Conservation (phyloP, 1,284 basidiomycete species). For the Volvariella volvacea region DNA sequence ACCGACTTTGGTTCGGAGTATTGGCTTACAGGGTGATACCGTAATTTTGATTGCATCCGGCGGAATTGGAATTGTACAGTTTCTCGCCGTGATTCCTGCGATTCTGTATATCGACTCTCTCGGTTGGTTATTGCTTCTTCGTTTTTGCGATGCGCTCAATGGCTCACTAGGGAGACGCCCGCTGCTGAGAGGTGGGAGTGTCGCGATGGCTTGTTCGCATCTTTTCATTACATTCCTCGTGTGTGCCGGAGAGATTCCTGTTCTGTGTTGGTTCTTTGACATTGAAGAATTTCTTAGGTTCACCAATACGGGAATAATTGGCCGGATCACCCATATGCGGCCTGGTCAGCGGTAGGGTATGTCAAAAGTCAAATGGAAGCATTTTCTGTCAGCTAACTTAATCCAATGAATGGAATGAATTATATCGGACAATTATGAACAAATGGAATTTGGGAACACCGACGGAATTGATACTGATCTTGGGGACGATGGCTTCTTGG, state of each 20-base stretch:
- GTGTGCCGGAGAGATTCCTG: slow-evolving; percentile 27
- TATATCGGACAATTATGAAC: too few species aligned
- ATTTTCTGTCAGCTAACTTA: too few species aligned
- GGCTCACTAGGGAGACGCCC: slow-evolving; percentile 48
- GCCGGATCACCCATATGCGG: slow-evolving; percentile 47
- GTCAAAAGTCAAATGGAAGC: slow-evolving; percentile 14
- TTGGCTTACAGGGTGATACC: slow-evolving; percentile 49
- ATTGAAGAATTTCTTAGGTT: slow-evolving; percentile 28
- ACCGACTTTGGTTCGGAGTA: slow-evolving; percentile 57
- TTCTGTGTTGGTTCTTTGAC: neutral
- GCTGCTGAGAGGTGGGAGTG: slow-evolving; percentile 60
- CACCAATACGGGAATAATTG: slow-evolving; percentile 45
- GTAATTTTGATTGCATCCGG: slow-evolving; percentile 63
- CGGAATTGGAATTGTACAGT: slow-evolving; percentile 75
- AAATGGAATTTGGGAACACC: too few species aligned
- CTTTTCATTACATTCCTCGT: slow-evolving; percentile 65
- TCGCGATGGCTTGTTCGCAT: slow-evolving; percentile 69
- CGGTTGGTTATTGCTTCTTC: slow-evolving; percentile 40
- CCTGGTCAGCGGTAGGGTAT: slow-evolving; percentile 62
- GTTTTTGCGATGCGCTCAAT: neutral
- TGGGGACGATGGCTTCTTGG: too few species aligned
- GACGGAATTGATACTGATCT: too few species aligned
- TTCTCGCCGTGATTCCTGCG: slow-evolving; percentile 68
- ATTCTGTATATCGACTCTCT: slow-evolving; percentile 67
- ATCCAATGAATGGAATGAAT: too few species aligned